Conservation (phyloP, 306 rosid genomes). For the Medicago arabica region DNA sequence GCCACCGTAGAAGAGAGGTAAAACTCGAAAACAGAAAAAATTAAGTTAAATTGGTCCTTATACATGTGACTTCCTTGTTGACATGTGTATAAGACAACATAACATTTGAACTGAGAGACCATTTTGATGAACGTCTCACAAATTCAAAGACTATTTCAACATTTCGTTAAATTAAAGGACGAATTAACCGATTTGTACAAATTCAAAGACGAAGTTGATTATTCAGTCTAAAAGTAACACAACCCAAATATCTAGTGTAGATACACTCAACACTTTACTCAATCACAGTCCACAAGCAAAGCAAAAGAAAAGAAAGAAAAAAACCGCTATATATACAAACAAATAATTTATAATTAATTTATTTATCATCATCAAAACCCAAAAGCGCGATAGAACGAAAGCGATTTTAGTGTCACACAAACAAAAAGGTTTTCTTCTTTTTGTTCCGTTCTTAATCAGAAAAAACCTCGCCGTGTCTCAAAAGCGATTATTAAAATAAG, state of each 20-base stretch:
- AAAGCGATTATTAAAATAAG: background rate
- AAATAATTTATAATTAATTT: too few relatives aligned
- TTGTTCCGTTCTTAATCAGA: slow-evolving; percentile 33
- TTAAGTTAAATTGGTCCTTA: too few relatives aligned
- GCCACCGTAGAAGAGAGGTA: too few relatives aligned
- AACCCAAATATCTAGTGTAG: slow-evolving; percentile 22
- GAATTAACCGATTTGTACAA: too few relatives aligned
- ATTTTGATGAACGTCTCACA: too few relatives aligned
- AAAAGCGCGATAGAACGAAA: slow-evolving; percentile 36
- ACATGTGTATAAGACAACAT: too few relatives aligned
- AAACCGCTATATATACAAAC: slow-evolving; percentile 3
- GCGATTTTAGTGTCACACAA: slow-evolving; percentile 3
- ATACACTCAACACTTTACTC: slow-evolving; percentile 9
- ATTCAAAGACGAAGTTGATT: too few relatives aligned
- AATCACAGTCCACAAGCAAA: slow-evolving; percentile 40
- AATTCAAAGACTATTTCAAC: too few relatives aligned
- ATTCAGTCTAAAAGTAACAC: background rate
- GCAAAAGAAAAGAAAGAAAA: slow-evolving; percentile 6
- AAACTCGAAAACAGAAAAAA: too few relatives aligned
- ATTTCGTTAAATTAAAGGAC: too few relatives aligned
- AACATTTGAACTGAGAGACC: too few relatives aligned
- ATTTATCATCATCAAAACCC: slow-evolving; percentile 20
- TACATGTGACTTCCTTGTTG: too few relatives aligned
- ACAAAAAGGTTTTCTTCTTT: background rate
- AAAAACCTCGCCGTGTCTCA: slow-evolving; percentile 26